Base-by-base conservation (phyloP, 169 alveolate genomes). In the Eimeria acervulina region DNA sequence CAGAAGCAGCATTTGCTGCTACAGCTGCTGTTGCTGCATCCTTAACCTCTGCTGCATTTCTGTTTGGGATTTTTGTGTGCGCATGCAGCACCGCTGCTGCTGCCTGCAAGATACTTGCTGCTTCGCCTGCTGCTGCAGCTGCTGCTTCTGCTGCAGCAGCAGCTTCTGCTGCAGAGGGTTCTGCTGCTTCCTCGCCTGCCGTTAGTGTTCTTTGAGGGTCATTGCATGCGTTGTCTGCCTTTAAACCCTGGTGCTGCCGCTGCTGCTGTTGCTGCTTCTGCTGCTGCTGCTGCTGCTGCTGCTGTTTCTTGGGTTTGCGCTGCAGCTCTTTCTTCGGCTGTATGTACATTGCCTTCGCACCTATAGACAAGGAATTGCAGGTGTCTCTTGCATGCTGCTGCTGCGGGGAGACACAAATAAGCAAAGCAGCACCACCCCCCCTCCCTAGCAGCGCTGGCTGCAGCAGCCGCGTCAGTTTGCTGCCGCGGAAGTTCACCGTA, bases 241-340 rank as follows among this genome's bases (percentile, higher is more conserved):
- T 17, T 66, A 7, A 23, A 26, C 28, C 76, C 76, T 66, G 40
- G 13, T 5, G 76, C 40, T 8, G 76, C 76, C 5, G 76, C 76
- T 66, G 76, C 76, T 66, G 76, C 36, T 66, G 76, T 28, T 66
- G 76, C 76, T 66, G 76, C 76, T 66, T 5, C 36, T 66, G 76
- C 76, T 66, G 76, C 76, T 66, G 76, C 36, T 66, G 76, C 76
- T 66, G 76, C 76, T 66, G 76, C 76, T 66, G 76, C 36, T 66
- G 76, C 76, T 66, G 76, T 28, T 66, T 23, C 76, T 66, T 74
- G 15, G 21, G 85, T 42, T 28, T 28, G 42, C 38, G 84, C 7
- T 72, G 84, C 17, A 28, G 3, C 21, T 74, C 52, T n/a, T 28
- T 28, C 55, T 74, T 74, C 33, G 85, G 38, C 26, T 74, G 52